phyloP scores from a whole-genome alignment of 768 basidiomycete genomes.

The Termitomyces sp. region DNA sequence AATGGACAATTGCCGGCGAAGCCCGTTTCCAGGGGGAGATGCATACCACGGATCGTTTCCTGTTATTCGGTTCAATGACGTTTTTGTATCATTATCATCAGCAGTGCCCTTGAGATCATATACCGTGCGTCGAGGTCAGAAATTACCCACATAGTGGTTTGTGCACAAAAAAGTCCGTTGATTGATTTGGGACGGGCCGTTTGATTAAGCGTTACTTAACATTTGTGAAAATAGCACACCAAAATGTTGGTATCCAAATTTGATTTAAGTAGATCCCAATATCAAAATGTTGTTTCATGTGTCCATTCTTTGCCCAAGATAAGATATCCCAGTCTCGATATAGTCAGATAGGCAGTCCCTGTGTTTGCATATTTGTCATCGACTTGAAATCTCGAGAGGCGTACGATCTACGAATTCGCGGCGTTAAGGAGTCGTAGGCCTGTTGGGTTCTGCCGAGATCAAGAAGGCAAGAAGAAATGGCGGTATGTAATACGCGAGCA shows the following conservation, averaged over 20 bases:
- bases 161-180: too few species aligned
- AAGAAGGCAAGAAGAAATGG: background rate
- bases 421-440: background rate
- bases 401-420: background rate
- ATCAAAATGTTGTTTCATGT: background rate
- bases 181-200: too few species aligned
- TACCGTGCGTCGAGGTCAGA: too few species aligned
- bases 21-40: conserved; percentile 3
- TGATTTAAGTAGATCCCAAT: too few species aligned
- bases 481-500: background rate
- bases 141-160: too few species aligned
- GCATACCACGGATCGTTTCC: background rate
- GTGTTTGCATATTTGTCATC: background rate
- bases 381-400: background rate
- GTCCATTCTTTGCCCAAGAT: background rate
- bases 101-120: background rate
- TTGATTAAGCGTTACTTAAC: too few species aligned
- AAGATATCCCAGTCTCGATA: background rate
- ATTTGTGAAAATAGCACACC: too few species aligned
- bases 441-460: background rate
- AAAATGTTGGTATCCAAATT: too few species aligned
- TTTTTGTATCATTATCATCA: background rate
- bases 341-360: background rate
- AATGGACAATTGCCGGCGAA: background rate
- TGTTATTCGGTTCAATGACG: background rate